These are phyloP conservation scores for Fusarium citri DNA, from an alignment of 2,329 filamentous ascomycete genomes.

Conservation along the genomic window DNA sequence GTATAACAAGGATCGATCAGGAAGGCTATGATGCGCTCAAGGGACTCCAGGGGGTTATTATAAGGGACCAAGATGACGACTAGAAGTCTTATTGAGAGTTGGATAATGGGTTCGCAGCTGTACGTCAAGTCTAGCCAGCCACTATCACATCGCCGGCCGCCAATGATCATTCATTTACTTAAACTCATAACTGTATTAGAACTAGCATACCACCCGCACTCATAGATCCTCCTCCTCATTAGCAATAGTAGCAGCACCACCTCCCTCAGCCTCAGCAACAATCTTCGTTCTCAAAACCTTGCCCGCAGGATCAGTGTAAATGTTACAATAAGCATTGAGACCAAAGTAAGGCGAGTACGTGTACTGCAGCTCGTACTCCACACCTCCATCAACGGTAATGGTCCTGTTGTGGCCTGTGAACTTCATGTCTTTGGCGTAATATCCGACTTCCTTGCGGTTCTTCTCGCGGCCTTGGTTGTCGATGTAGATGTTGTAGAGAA, in stretches of 20 bases:
- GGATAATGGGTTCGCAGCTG: too few relatives aligned
- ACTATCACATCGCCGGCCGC: too few relatives aligned
- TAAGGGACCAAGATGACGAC: too few relatives aligned
- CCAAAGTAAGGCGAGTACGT: conserved; percentile 24
- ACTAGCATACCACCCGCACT: not conserved
- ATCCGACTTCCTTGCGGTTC: conserved; percentile 25
- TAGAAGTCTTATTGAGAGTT: too few relatives aligned
- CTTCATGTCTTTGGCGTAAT: conserved; percentile 31
- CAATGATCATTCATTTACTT: not conserved
- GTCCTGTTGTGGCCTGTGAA: conserved; percentile 27
- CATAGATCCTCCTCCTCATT: conserved; percentile 14
- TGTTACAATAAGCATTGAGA: conserved; percentile 24
- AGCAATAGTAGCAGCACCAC: conserved; percentile 26
- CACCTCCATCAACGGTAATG: not conserved
- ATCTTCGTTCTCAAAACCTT: conserved; percentile 29
- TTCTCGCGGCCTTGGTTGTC: conserved; percentile 23
- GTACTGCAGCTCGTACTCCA: conserved; percentile 24
- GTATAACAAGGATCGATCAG: too few relatives aligned
- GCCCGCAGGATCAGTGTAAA: conserved; percentile 21
- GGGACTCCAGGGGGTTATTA: too few relatives aligned
- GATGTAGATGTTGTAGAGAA: conserved; percentile 24
- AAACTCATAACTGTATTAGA: not conserved
- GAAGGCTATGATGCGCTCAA: too few relatives aligned
- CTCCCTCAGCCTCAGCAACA: conserved; percentile 27
- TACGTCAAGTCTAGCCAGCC: too few relatives aligned